Evolutionary conservation across 2,329 filamentous ascomycete genomes (phyloP), one percentile per base, ranked within the genome.

Genomic region (Purpureocillium takamizusanense): DNA sequence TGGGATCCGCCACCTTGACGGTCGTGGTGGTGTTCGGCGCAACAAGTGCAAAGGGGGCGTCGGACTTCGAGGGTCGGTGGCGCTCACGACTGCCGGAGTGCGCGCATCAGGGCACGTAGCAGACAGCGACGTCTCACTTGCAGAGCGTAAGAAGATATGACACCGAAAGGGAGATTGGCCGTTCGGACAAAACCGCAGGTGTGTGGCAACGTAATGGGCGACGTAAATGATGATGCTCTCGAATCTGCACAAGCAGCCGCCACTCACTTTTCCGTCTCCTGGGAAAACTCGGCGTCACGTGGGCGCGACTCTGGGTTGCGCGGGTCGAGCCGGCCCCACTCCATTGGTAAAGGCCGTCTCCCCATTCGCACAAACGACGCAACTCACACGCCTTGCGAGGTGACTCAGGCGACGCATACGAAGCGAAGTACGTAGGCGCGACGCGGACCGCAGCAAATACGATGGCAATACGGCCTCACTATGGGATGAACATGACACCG

Each of bases 1-100:
- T 60, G 41, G 56, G 40, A 44, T 47, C 47, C 47, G 60, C 60
- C 60, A 62, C 49, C 43, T 56, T 60, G 51, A 45, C 43, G 50
- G 42, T 33, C 44, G 45, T 46, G 33, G 36, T 38, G 27, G n/a
- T 3, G 18, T 16, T 10, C 29, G 17, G 42, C 21, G 21, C 21
- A 25, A 25, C 21, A 10, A n/a, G 21, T 10, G 21, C 21, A 25
- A 10, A 10, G 21, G 5, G 21, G 21, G 21, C 21, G 21, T 25
- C 21, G 21, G 21, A n/a, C 21, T 5, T 25, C 21, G 21, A 25
- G 10, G 21, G 10, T 25, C 21, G 21, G 10, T 5, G 5, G 21
- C 21, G 21, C 5, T 25, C 21, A 25, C 21, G 21, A 10, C 33
- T 6, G 4, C 2, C 4, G 7, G 15, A 12, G 14, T 12, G 28